Evolutionary conservation across 768 basidiomycete genomes (phyloP), one percentile per base, ranked within the genome.

Genomic region (Chiua virens): DNA sequence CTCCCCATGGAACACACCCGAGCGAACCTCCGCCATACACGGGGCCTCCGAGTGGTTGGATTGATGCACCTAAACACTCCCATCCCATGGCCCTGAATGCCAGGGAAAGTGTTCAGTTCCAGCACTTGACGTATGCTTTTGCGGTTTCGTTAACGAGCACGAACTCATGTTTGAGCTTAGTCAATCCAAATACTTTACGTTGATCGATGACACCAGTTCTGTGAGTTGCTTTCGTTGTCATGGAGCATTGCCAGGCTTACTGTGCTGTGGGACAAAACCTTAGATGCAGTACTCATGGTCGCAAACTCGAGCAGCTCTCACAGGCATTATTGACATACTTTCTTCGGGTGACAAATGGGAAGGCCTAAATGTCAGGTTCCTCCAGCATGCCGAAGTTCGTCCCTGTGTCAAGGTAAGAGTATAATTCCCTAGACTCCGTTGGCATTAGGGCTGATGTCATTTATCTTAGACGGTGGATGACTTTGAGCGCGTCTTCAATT

Each of bases 261-360:
- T 6, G 2, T 23, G 14, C 17, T 17, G 10, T 4, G 36, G 17
- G 18, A 22, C 10, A 15, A 20, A 7, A 20, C n/a, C 35, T 11
- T 36, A 64, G 63, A 64, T 64, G 63, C 53, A 50, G 52, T 17
- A 27, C 27, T 49, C 57, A 0, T 64, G 63, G 63, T 18, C 53
- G 14, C 63, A 64, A 38, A 50, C 64, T 18, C 53, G 58, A 43
- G 55, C 46, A 5, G 55, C 63, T 23, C 53, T 65, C 13, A 3
- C 43, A 10, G 60, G 60, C 6, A 8, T 45, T 5, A 34, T 59
- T 9, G 53, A 60, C 4, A 32, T 35, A 8, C 11, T 65, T 10
- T 54, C 53, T 22, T 56, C 48, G 17, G 43, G 55, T 20, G 32
- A 5, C 42, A 45, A 21, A 13, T 64, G 63, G 63, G 53, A 37